These are phyloP conservation scores for Solanum etuberosum DNA, from an alignment of 257 asterid genomes.

Conservation along the genomic window DNA sequence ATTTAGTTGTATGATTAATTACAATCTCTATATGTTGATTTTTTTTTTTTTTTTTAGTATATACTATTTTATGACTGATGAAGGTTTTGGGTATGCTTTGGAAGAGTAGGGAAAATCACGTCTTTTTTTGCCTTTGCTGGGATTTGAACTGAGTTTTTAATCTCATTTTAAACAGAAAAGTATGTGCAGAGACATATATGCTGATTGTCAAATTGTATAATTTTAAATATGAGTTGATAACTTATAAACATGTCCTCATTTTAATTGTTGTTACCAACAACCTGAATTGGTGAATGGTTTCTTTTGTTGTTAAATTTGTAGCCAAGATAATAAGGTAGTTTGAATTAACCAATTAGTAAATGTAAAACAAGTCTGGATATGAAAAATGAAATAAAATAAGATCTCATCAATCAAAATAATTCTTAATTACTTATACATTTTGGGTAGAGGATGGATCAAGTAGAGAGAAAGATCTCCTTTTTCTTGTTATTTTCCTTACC, in stretches of 20 bases:
- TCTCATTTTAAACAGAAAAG: neutral
- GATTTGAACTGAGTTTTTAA: neutral
- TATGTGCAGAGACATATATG: neutral
- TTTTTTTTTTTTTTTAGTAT: neutral
- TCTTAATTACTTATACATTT: neutral
- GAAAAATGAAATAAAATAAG: neutral
- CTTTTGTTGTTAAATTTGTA: neutral
- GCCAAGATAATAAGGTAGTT: neutral
- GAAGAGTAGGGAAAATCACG: neutral
- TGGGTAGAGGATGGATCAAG: neutral
- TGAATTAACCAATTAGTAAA: neutral
- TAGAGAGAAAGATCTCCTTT: neutral
- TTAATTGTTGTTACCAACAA: neutral
- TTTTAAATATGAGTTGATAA: neutral
- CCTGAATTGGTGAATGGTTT: neutral
- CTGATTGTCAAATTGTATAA: neutral
- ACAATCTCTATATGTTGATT: neutral
- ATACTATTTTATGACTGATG: neutral
- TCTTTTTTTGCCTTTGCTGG: neutral
- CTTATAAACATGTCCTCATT: neutral
- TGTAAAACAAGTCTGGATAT: neutral
- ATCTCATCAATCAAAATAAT: neutral
- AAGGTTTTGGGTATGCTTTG: neutral
- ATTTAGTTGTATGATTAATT: neutral
- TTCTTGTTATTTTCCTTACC: neutral